phyloP scores from a whole-genome alignment of 257 asterid genomes.

The Solanum raphanifolium region DNA sequence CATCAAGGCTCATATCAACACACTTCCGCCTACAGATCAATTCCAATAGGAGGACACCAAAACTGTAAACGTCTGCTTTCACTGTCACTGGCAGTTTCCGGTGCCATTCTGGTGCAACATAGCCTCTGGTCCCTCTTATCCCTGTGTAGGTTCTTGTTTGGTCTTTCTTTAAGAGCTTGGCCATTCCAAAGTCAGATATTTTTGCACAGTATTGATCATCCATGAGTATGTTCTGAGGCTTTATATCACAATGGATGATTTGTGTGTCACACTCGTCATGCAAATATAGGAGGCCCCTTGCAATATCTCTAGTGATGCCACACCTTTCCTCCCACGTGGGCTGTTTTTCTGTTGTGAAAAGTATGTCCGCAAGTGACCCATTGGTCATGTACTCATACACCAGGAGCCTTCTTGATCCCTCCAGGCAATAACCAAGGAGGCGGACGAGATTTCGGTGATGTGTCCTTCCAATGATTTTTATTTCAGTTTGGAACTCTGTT shows the following conservation, averaged over 20 bases:
- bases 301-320: slow-evolving; percentile 24
- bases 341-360: slow-evolving; percentile 8
- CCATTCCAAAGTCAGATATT: slow-evolving; percentile 46
- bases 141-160: slow-evolving; percentile 35
- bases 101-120: slow-evolving; percentile 53
- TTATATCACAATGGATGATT: slow-evolving; percentile 55
- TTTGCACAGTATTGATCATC: slow-evolving; percentile 28
- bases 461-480: slow-evolving; percentile 36
- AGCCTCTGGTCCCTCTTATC: slow-evolving; percentile 43
- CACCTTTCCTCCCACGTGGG: slow-evolving; percentile 30
- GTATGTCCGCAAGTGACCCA: slow-evolving; percentile 36
- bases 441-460: slow-evolving; percentile 46
- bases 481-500: slow-evolving; percentile 38
- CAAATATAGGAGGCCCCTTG: slow-evolving; percentile 43
- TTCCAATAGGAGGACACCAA: slow-evolving; percentile 42
- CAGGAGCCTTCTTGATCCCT: slow-evolving; percentile 30
- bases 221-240: slow-evolving; percentile 56
- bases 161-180: slow-evolving; percentile 41
- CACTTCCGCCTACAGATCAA: slow-evolving; percentile 26
- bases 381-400: slow-evolving; percentile 48
- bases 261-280: slow-evolving; percentile 51
- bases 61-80: slow-evolving; percentile 52
- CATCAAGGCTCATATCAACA: slow-evolving; percentile 19
- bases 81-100: slow-evolving; percentile 31
- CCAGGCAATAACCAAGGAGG: slow-evolving; percentile 41